A percentile compares a stretch with the other conserved stretches of the same genome.
Conservation (phyloP, 2,329 filamentous ascomycete species). For the Claviceps maximensis region DNA sequence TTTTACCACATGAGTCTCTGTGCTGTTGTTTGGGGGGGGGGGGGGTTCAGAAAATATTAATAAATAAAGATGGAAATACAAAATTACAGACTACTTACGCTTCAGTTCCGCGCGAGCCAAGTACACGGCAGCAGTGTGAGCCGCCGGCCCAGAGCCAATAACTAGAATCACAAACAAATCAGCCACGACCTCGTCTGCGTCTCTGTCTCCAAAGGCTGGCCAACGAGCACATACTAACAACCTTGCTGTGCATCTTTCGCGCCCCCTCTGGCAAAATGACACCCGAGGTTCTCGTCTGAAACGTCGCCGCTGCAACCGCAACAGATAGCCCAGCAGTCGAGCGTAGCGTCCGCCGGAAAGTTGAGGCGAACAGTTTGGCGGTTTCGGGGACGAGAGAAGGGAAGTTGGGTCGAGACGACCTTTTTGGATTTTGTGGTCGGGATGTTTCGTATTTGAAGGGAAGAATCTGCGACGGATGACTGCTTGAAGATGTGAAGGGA, state of each 20-base stretch:
- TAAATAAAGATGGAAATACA: no score
- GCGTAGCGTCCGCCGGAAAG: conserved; percentile 62
- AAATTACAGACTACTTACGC: conserved; percentile 41
- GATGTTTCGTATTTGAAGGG: no score
- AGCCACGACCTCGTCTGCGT: background rate
- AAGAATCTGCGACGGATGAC: no score
- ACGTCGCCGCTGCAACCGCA: conserved; percentile 46
- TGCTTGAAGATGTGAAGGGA: background rate
- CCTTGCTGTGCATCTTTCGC: conserved; percentile 78
- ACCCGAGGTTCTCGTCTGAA: conserved; percentile 31
- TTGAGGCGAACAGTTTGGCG: conserved; percentile 89
- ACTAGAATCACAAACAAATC: conserved; percentile 28
- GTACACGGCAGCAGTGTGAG: conserved; percentile 95
- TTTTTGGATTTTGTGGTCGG: no score
- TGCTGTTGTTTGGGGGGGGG: no score
- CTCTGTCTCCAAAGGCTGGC: background rate
- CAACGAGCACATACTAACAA: conserved; percentile 56
- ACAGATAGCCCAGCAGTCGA: conserved; percentile 63
- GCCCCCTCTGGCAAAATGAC: conserved; percentile 6
- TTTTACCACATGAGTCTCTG: no score
- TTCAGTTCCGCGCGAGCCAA: conserved; percentile 87
- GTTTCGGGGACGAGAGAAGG: conserved; percentile 3
- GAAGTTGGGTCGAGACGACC: no score
- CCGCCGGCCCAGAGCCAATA: conserved; percentile 89
- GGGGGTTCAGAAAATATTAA: no score